phyloP scores from a whole-genome alignment of 306 rosid genomes.

The Inga leiocalycina region DNA sequence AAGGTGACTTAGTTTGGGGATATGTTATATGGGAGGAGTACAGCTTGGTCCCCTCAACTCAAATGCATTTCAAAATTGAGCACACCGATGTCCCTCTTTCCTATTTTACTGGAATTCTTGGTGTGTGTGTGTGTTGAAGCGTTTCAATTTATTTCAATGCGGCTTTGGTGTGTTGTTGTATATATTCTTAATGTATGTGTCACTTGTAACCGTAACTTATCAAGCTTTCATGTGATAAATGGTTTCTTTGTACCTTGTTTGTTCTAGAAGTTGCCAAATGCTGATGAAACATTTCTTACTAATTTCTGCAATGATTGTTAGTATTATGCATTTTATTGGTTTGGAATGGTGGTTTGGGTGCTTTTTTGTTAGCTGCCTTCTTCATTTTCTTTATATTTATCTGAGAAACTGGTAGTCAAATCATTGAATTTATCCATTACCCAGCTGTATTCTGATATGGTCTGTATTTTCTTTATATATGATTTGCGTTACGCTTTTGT shows the following conservation, averaged over 20 bases:
- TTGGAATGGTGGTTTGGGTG: background rate
- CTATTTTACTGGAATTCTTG: constrained; percentile 31
- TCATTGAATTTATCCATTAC: background rate
- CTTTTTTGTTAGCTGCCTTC: background rate
- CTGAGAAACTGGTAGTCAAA: background rate
- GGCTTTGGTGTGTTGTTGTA: no score
- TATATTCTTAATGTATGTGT: background rate
- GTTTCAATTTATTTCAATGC: background rate
- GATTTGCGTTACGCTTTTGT: background rate
- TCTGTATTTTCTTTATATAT: background rate
- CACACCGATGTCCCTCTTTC: constrained; percentile 31
- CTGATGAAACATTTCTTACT: background rate
- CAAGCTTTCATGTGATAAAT: background rate
- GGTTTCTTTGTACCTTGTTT: background rate
- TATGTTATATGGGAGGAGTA: constrained; percentile 5
- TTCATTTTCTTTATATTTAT: background rate
- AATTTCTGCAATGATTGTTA: background rate
- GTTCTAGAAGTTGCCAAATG: background rate
- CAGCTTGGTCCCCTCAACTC: background rate
- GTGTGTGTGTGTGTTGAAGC: background rate
- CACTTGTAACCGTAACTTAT: background rate
- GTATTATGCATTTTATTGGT: background rate
- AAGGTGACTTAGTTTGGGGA: constrained; percentile 3
- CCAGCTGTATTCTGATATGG: background rate
- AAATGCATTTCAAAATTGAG: constrained; percentile 21